Percentiles rank a stretch among this genome's conserved stretches.
phyloP scores from a whole-genome alignment of 192 early-diverging fungal species.

The Entrophospora sp. region DNA sequence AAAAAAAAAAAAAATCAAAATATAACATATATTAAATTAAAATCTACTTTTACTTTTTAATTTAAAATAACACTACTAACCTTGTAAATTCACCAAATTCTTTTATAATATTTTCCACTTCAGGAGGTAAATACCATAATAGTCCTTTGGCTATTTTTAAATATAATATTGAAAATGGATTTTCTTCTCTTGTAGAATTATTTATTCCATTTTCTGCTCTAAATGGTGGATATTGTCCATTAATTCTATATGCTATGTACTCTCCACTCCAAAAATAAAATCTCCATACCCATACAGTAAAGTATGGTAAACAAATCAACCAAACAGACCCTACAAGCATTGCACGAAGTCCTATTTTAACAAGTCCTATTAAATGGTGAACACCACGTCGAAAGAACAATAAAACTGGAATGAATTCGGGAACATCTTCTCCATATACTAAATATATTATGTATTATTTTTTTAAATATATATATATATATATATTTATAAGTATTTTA shows the following conservation, averaged over 20 bases:
- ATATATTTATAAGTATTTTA: not conserved
- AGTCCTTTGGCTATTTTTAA: not conserved
- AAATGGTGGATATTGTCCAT: slow-evolving; percentile 22
- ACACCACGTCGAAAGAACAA: slow-evolving; percentile 50
- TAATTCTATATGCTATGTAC: slow-evolving; percentile 33
- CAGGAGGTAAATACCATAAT: slow-evolving; percentile 21
- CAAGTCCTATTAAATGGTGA: slow-evolving; percentile 33
- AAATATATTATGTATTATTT: not conserved
- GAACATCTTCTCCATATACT: slow-evolving; percentile 66
- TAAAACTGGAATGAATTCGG: slow-evolving; percentile 50
- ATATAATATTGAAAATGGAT: slow-evolving; percentile 2
- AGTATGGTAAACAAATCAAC: slow-evolving; percentile 74
- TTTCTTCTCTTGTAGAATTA: slow-evolving; percentile 12
- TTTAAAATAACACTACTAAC: not conserved
- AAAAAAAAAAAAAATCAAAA: slow-evolving; percentile 24
- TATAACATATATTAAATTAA: not conserved
- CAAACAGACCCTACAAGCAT: slow-evolving; percentile 62
- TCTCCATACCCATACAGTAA: slow-evolving; percentile 76
- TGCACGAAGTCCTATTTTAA: slow-evolving; percentile 43
- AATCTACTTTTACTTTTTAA: not conserved
- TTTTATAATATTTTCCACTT: slow-evolving; percentile 4
- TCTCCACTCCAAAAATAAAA: slow-evolving; percentile 78
- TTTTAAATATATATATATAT: not conserved
- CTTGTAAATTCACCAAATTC: slow-evolving; percentile 12
- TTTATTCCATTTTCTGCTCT: not conserved